Base-by-base conservation (phyloP, 2,329 filamentous ascomycete genomes). In the Hawksworthiomyces lignivorus region DNA sequence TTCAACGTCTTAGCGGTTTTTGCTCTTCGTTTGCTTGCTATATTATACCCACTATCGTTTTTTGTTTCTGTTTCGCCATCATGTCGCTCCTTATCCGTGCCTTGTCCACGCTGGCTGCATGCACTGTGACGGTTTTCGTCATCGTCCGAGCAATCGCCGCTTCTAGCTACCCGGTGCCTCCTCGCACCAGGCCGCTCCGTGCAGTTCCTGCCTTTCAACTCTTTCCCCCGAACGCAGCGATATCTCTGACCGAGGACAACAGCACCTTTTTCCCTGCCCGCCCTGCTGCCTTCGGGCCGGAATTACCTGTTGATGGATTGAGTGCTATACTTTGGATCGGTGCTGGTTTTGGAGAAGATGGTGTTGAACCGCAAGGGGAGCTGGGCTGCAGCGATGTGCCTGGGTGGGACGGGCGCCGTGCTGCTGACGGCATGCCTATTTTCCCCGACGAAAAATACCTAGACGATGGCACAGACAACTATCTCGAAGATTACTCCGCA, bases 211-310 rank as follows among this genome's bases (percentile, higher is more conserved):
- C 41, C 4, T 86, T 89, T 50, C 88, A 87, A 17, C 78, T 98
- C 18, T 98, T 98, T 59, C 89, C 90, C 5, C 89, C 89, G 4
- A 95, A 92, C 50, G 92, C 92, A 36, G 85, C 94, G 55, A 96
- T 98, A 59, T 95, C 87, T 61, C 75, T 98, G 48, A 95, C 89
- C 56, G 88, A 97, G 62, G 92, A 98, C 64, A 98, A 98, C 63
- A 95, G 87, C 52, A 98, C 92, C 11, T 94, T 94, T 53, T 98
- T 98, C 65, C 73, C 94, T 42, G 89, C 92, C 32, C 76, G 92
- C 36, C 92, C 92, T 46, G 92, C 92, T 40, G 89, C 87, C 29
- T 98, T 97, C 64, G 92, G 92, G 1, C 87, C 92, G 5, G 67
- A 76, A 29, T 67, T 98, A 29, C 85, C 85, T 1, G 62, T 70